phyloP scores from a whole-genome alignment of 2,329 filamentous ascomycete species.

The Harringtonia lauricola region DNA sequence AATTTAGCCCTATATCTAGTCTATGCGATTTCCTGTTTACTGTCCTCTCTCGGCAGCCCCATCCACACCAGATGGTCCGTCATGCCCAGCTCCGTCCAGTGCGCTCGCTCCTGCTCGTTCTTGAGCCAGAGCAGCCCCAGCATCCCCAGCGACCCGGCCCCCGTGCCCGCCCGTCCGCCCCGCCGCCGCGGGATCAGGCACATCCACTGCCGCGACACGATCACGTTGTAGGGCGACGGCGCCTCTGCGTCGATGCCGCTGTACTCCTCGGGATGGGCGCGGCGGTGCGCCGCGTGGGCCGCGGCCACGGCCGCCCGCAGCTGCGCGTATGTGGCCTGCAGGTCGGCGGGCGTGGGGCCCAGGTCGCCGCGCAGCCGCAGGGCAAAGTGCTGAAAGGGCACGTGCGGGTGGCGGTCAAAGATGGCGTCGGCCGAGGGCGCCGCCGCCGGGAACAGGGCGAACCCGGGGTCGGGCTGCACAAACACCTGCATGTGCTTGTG shows the following conservation, averaged over 20 bases:
- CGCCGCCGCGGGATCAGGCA: conserved; percentile 21
- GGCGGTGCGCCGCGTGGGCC: conserved; percentile 11
- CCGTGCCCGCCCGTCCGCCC: conserved; percentile 14
- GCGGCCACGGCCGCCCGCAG: conserved; percentile 9
- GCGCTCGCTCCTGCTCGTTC: conserved; percentile 13
- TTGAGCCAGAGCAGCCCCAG: conserved; percentile 21
- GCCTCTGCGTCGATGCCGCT: neutral
- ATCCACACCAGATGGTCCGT: conserved; percentile 14
- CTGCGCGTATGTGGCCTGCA: conserved; percentile 11
- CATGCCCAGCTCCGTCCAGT: conserved; percentile 16
- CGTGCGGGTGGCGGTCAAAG: conserved; percentile 6
- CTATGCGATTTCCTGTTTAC: neutral
- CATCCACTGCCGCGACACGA: conserved; percentile 20
- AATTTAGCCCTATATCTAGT: no score
- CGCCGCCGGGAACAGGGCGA: conserved; percentile 14
- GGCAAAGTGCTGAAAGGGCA: conserved; percentile 14
- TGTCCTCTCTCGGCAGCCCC: conserved; percentile 8
- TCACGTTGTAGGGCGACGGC: conserved; percentile 19
- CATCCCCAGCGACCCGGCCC: conserved; percentile 23
- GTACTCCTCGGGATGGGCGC: conserved; percentile 1
- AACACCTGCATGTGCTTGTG: conserved; percentile 34
- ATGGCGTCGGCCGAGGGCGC: neutral
- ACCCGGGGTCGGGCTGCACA: conserved; percentile 17
- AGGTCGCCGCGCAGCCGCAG: conserved; percentile 6
- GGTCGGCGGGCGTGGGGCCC: conserved; percentile 1